Percentiles rank a stretch among this genome's conserved stretches.
phyloP scores from a whole-genome alignment of 495 filamentous ascomycete genomes.

The Tetracladium marchalianum region DNA sequence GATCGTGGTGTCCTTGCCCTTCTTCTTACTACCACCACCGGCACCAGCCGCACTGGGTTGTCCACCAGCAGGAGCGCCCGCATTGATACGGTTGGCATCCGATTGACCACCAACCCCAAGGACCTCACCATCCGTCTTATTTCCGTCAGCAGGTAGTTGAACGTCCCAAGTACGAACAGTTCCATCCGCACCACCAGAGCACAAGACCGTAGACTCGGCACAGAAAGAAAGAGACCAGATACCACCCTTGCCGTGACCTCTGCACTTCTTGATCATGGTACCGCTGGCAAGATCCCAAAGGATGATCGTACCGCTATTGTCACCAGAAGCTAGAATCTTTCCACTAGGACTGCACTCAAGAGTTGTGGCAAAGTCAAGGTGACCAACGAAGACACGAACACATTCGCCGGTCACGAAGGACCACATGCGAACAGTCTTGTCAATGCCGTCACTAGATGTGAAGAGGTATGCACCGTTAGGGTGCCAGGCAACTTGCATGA shows the following conservation, averaged over 20 bases:
- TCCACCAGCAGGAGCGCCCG: slow-evolving; percentile 20
- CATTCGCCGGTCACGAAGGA: slow-evolving; percentile 73
- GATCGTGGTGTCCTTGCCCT: slow-evolving; percentile 80
- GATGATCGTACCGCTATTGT: slow-evolving; percentile 74
- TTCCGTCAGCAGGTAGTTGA: slow-evolving; percentile 44
- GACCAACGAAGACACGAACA: slow-evolving; percentile 86
- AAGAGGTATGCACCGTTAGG: slow-evolving; percentile 89
- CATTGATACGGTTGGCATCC: slow-evolving; percentile 40
- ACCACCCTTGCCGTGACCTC: slow-evolving; percentile 86
- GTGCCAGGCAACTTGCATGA: slow-evolving; percentile 80
- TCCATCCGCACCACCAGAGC: slow-evolving; percentile 83
- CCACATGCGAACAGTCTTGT: slow-evolving; percentile 96
- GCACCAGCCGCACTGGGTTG: slow-evolving; percentile 25
- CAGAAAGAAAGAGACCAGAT: slow-evolving; percentile 90
- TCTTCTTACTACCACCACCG: slow-evolving; percentile 58
- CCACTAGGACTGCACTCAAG: slow-evolving; percentile 80
- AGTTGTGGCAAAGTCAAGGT: slow-evolving; percentile 72
- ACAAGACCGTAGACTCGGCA: slow-evolving; percentile 77
- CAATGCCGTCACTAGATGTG: slow-evolving; percentile 66
- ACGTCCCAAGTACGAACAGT: slow-evolving; percentile 93
- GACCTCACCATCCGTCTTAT: slow-evolving; percentile 38
- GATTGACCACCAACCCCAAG: slow-evolving; percentile 39
- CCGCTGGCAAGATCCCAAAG: slow-evolving; percentile 87
- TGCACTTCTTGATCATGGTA: slow-evolving; percentile 77
- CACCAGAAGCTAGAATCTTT: slow-evolving; percentile 78